phyloP scores from a whole-genome alignment of 2,329 filamentous ascomycete species.

The Alternaria postmessia region DNA sequence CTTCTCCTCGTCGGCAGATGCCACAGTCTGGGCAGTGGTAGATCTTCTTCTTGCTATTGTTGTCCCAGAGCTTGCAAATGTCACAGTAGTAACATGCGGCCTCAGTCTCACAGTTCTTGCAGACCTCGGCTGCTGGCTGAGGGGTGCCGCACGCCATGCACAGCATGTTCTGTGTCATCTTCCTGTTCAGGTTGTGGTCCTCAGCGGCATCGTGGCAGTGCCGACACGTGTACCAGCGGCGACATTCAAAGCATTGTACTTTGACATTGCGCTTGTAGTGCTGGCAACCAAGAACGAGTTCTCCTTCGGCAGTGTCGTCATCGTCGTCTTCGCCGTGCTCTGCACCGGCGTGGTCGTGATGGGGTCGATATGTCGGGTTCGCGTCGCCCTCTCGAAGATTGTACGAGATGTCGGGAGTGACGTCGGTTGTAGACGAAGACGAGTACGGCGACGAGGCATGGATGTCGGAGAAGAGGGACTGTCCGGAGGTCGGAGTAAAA shows the following conservation, averaged over 20 bases:
- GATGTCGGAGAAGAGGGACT: conserved; percentile 45
- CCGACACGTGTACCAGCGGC: conserved; percentile 92
- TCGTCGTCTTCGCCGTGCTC: conserved; percentile 59
- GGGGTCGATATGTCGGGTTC: conserved; percentile 41
- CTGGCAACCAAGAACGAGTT: conserved; percentile 73
- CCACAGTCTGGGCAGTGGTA: conserved; percentile 98
- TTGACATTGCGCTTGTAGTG: conserved; percentile 98
- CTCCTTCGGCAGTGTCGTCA: conserved; percentile 59
- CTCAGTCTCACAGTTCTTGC: conserved; percentile 76
- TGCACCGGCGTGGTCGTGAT: conserved; percentile 18
- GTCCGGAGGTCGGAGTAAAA: conserved; percentile 48
- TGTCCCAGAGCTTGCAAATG: conserved; percentile 97
- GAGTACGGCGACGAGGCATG: conserved; percentile 48
- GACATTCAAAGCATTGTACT: conserved; percentile 88
- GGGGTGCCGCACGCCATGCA: conserved; percentile 94
- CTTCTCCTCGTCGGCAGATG: conserved; percentile 89
- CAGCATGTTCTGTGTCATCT: conserved; percentile 91
- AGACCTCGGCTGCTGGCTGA: conserved; percentile 81
- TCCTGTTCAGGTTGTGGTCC: conserved; percentile 79
- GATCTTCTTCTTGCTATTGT: conserved; percentile 87
- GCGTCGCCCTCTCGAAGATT: conserved; percentile 46
- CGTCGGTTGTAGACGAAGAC: conserved; percentile 42
- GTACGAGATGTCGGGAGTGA: conserved; percentile 46
- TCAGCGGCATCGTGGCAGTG: conserved; percentile 90
- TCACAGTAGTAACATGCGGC: conserved; percentile 91